Percentiles rank a stretch among this genome's conserved stretches.
These are phyloP conservation scores for Carex littledalei DNA, from an alignment of 176 grass and related monocot species.

Conservation along the genomic window DNA sequence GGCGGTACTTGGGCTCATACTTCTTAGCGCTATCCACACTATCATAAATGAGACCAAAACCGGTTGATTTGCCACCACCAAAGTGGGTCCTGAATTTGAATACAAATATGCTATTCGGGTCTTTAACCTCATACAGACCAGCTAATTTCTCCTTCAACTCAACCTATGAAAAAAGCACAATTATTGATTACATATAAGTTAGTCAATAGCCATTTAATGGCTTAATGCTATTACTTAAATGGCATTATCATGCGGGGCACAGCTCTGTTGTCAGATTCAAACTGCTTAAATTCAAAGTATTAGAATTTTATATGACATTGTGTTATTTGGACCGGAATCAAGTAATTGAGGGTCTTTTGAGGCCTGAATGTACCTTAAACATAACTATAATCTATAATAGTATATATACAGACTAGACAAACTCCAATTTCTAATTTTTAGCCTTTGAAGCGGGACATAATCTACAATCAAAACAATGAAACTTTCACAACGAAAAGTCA, in stretches of 20 bases:
- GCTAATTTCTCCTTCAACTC: slow-evolving; percentile 71
- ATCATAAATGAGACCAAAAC: slow-evolving; percentile 93
- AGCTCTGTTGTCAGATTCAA: background rate
- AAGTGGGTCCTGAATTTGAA: slow-evolving; percentile 99
- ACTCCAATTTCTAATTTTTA: background rate
- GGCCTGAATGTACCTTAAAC: background rate
- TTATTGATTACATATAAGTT: background rate
- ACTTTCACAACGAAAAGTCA: background rate
- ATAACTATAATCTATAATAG: background rate
- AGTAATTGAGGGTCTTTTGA: background rate
- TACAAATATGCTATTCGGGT: slow-evolving; percentile 90
- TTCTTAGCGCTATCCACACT: slow-evolving; percentile 77
- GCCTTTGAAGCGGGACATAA: background rate
- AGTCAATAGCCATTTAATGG: background rate
- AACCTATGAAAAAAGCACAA: slow-evolving; percentile 31
- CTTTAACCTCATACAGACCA: slow-evolving; percentile 68
- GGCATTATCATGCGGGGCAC: background rate
- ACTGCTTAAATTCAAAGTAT: background rate
- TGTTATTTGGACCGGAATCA: background rate
- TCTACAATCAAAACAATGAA: background rate
- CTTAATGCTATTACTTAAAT: background rate
- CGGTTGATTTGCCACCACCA: slow-evolving; percentile 89
- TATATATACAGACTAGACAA: background rate
- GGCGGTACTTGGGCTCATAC: slow-evolving; percentile 90
- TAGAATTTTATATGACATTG: background rate